phyloP scores from a whole-genome alignment of 2,329 filamentous ascomycete genomes.

The Phaeoacremonium minimum region DNA sequence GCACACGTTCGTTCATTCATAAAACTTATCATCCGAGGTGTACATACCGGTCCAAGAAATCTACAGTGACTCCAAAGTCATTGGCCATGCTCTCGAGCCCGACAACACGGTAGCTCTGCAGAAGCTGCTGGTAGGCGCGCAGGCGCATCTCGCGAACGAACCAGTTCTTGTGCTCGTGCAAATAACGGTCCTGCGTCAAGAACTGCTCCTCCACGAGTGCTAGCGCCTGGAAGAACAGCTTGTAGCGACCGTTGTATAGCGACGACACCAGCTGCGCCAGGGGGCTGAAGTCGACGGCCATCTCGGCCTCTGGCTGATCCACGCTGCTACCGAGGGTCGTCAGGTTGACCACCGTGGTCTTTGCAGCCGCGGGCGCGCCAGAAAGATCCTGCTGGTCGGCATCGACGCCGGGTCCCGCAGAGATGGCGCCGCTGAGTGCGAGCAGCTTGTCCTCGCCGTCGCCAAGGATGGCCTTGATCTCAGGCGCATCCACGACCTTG shows the following conservation, averaged over 20 bases:
- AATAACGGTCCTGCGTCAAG: constrained; percentile 87
- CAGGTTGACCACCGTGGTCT: constrained; percentile 77
- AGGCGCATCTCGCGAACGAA: constrained; percentile 98
- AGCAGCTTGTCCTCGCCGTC: constrained; percentile 83
- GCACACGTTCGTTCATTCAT: no score
- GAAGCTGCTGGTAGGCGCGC: constrained; percentile 90
- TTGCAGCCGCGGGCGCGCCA: constrained; percentile 44
- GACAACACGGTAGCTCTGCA: constrained; percentile 96
- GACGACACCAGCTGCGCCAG: constrained; percentile 85
- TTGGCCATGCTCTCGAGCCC: constrained; percentile 96
- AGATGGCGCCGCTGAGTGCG: constrained; percentile 74
- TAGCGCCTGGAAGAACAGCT: constrained; percentile 86
- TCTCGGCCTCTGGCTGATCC: constrained; percentile 74
- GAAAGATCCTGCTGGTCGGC: constrained; percentile 67
- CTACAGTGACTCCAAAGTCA: constrained; percentile 94
- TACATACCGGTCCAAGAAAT: constrained; percentile 87
- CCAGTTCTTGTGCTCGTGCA: constrained; percentile 94
- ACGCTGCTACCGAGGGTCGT: constrained; percentile 70
- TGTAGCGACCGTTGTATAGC: constrained; percentile 91
- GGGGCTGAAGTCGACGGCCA: constrained; percentile 82
- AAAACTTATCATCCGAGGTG: no score
- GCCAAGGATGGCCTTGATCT: constrained; percentile 95
- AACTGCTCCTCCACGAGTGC: constrained; percentile 91
- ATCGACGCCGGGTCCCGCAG: constrained; percentile 76
- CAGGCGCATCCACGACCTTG: constrained; percentile 96